Conservation (phyloP, 2,329 filamentous ascomycete species). For the Aspergillus quadrilineatus region DNA sequence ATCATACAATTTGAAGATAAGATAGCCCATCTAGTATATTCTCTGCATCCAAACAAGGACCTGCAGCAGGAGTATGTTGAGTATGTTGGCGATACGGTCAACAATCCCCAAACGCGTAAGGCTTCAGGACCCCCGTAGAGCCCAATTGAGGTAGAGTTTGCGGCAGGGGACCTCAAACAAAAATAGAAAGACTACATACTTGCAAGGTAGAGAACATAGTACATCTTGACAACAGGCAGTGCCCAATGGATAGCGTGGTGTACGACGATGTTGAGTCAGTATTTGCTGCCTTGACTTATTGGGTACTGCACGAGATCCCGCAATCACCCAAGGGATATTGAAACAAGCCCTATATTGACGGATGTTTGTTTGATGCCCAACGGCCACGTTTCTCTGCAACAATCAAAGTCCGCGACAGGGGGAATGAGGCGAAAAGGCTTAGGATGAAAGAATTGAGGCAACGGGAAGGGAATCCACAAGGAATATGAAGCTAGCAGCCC, state of each 20-base stretch:
- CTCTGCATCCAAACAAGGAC: background rate
- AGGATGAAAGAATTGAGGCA: slow-evolving; percentile 13
- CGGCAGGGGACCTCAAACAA: slow-evolving; percentile 5
- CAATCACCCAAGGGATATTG: slow-evolving; percentile 17
- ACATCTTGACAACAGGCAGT: slow-evolving; percentile 34
- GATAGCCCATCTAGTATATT: slow-evolving; percentile 1
- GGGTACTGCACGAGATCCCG: slow-evolving; percentile 23
- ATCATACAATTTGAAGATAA: slow-evolving; percentile 12
- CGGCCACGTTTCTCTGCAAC: slow-evolving; percentile 20
- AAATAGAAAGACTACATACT: slow-evolving; percentile 58
- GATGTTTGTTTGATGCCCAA: slow-evolving; percentile 27
- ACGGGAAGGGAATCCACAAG: slow-evolving; percentile 11
- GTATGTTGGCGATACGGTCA: background rate
- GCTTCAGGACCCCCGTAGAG: background rate
- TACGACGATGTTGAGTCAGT: slow-evolving; percentile 25
- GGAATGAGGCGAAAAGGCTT: slow-evolving; percentile 10
- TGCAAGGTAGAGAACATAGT: slow-evolving; percentile 65
- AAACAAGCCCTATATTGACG: slow-evolving; percentile 17
- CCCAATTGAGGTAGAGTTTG: background rate
- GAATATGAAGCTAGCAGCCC: slow-evolving; percentile 17
- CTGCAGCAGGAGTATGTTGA: background rate
- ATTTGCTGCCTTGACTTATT: slow-evolving; percentile 22
- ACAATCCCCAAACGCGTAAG: background rate
- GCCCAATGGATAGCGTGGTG: slow-evolving; percentile 24
- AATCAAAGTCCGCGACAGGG: slow-evolving; percentile 11